These are phyloP conservation scores for Pseudomicrostroma phylloplanum DNA, from an alignment of 1,284 basidiomycete species.

Conservation along the genomic window DNA sequence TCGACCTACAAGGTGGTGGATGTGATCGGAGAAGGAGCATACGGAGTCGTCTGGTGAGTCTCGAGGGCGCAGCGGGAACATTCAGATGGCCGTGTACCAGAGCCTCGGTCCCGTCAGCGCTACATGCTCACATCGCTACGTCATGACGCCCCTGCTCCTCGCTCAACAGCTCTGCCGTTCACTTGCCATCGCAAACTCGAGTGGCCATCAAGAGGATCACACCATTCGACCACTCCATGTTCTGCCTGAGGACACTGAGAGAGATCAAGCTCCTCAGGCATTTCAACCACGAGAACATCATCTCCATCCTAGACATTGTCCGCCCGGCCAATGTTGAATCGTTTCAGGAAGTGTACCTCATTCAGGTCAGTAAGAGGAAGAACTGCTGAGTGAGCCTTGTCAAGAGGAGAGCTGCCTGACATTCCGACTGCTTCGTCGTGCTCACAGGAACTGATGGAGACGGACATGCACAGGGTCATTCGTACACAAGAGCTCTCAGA, in stretches of 20 bases:
- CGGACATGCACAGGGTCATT: constrained; percentile 49
- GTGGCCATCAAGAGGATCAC: constrained; percentile 53
- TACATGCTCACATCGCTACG: neutral
- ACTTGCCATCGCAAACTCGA: constrained; percentile 32
- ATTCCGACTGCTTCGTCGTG: neutral
- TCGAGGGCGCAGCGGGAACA: neutral
- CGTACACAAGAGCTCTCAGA: constrained; percentile 53
- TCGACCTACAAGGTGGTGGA: constrained; percentile 49
- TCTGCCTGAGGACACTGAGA: constrained; percentile 45
- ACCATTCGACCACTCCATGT: constrained; percentile 50
- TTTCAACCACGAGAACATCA: constrained; percentile 45
- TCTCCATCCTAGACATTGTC: constrained; percentile 38
- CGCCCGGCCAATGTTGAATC: constrained; percentile 61
- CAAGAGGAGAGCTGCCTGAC: neutral
- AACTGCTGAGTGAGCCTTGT: constrained; percentile 3
- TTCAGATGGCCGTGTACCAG: neutral
- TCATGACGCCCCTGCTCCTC: neutral
- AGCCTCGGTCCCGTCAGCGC: too few species aligned
- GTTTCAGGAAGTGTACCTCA: constrained; percentile 87
- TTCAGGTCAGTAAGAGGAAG: constrained; percentile 53
- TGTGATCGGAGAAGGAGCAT: constrained; percentile 54
- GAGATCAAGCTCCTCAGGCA: constrained; percentile 49
- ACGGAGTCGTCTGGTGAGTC: constrained; percentile 52
- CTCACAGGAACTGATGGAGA: constrained; percentile 49
- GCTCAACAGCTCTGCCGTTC: constrained; percentile 45